These are phyloP conservation scores for Nymphaea thermarum DNA, from an alignment of 164 flowering plant species.

Conservation along the genomic window DNA sequence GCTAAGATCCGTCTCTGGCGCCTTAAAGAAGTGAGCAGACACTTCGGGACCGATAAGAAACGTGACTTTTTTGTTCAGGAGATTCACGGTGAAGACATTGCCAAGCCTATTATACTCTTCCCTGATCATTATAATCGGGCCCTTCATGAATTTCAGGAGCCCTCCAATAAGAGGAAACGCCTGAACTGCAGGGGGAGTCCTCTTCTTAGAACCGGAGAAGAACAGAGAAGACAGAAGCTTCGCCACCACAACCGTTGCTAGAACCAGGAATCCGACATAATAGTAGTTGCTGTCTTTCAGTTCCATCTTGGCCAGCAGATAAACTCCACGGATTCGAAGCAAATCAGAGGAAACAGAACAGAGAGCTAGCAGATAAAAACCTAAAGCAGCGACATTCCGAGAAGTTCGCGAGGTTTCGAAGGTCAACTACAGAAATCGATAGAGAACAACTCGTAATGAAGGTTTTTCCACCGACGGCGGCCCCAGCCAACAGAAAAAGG, in stretches of 20 bases:
- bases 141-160: constrained; percentile 53
- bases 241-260: constrained; percentile 59
- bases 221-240: constrained; percentile 45
- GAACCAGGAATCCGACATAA: constrained; percentile 39
- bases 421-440: not conserved
- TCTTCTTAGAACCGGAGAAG: constrained; percentile 42
- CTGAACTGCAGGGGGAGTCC: constrained; percentile 54
- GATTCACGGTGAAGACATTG: constrained; percentile 57
- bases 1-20: constrained; percentile 71
- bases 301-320: constrained; percentile 14
- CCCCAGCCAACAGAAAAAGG: too few species aligned
- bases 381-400: not conserved
- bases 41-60: constrained; percentile 50
- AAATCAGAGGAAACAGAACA: not conserved
- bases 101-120: constrained; percentile 87
- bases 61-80: constrained; percentile 58
- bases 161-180: constrained; percentile 59
- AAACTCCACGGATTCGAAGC: not conserved
- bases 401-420: not conserved
- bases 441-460: not conserved
- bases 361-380: not conserved
- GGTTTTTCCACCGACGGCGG: too few species aligned
- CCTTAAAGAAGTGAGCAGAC: constrained; percentile 88
- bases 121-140: constrained; percentile 67
- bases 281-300: constrained; percentile 29